phyloP scores from a whole-genome alignment of 148 eudicot species.

The Vaccinium darrowii region DNA sequence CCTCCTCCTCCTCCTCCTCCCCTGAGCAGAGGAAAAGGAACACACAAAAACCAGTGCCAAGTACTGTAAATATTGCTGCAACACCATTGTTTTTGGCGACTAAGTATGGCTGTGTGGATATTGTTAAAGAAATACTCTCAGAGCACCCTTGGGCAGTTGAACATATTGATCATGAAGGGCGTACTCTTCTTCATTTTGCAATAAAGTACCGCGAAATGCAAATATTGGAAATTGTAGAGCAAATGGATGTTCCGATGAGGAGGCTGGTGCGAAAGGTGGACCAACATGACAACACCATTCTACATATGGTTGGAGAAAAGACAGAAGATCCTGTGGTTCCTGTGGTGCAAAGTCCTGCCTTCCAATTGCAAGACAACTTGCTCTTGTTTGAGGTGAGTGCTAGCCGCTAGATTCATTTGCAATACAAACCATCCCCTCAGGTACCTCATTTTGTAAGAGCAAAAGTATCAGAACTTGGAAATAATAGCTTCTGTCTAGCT shows the following conservation, averaged over 20 bases:
- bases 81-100: constrained; percentile 11
- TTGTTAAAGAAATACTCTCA: neutral
- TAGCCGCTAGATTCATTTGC: neutral
- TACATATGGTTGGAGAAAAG: neutral
- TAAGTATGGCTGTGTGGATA: neutral
- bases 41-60: neutral
- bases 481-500: neutral
- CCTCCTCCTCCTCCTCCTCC: neutral
- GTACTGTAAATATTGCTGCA: neutral
- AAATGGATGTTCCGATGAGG: neutral
- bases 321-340: neutral
- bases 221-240: neutral
- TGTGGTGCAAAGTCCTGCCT: neutral
- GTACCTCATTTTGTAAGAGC: neutral
- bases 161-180: neutral
- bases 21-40: neutral
- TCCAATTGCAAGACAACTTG: neutral
- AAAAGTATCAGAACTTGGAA: neutral
- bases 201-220: neutral
- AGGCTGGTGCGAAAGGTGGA: neutral
- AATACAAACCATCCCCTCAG: too few relatives aligned
- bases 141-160: neutral
- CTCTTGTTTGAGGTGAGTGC: constrained; percentile 1
- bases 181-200: neutral
- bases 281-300: neutral